These are phyloP conservation scores for Eucalyptus sideroxylon DNA, from an alignment of 345 rosid species.

Conservation along the genomic window DNA sequence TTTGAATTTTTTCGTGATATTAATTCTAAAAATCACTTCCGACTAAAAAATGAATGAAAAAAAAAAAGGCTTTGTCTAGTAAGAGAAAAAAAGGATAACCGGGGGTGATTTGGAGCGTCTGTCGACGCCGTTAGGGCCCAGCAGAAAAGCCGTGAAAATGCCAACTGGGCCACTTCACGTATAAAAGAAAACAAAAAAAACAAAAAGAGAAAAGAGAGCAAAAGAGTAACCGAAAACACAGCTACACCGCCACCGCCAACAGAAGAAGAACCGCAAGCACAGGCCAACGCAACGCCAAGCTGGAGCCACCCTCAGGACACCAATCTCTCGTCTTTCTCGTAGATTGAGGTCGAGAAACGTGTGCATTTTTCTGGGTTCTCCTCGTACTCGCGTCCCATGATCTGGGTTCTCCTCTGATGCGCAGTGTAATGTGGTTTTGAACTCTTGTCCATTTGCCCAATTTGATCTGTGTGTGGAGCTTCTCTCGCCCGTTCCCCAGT, in stretches of 20 bases:
- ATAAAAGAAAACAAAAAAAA: background rate
- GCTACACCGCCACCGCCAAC: background rate
- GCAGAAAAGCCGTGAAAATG: background rate
- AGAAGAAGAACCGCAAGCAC: background rate
- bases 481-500: background rate
- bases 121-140: background rate
- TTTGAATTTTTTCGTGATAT: fast-evolving
- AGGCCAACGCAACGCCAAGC: background rate
- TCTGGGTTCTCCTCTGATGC: background rate
- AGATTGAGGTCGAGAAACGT: background rate
- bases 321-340: background rate
- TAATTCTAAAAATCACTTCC: background rate
- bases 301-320: background rate
- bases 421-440: background rate
- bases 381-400: background rate
- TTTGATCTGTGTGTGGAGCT: background rate
- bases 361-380: background rate
- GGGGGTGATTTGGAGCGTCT: background rate
- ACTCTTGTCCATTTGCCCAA: background rate
- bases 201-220: background rate
- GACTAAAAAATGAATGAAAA: background rate
- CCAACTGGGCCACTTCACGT: background rate
- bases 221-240: background rate
- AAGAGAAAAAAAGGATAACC: background rate
- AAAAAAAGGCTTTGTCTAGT: background rate